These are phyloP conservation scores for Beauveria pseudobassiana DNA, from an alignment of 2,329 filamentous ascomycete genomes.

Conservation along the genomic window DNA sequence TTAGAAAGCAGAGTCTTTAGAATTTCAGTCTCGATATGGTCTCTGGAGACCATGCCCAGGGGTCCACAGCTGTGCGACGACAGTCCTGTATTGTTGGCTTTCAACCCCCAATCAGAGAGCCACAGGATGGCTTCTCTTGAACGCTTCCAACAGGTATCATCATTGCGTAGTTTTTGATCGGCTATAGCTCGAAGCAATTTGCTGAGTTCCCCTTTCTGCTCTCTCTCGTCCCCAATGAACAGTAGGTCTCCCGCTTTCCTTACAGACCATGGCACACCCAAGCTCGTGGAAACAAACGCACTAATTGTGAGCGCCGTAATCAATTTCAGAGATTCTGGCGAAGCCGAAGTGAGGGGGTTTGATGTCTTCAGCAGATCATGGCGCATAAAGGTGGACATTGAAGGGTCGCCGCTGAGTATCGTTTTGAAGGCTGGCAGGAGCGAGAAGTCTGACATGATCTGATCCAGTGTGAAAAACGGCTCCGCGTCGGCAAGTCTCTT, in stretches of 20 bases:
- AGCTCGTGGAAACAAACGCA: slow-evolving; percentile 46
- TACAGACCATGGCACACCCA: slow-evolving; percentile 43
- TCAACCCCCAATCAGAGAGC: slow-evolving; percentile 64
- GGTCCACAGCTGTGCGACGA: slow-evolving; percentile 47
- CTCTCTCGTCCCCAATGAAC: slow-evolving; percentile 53
- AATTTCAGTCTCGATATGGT: slow-evolving; percentile 62
- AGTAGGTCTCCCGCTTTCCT: slow-evolving; percentile 54
- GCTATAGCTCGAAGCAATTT: slow-evolving; percentile 50
- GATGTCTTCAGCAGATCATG: slow-evolving; percentile 46
- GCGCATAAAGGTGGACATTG: slow-evolving; percentile 24
- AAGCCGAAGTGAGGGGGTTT: slow-evolving; percentile 60
- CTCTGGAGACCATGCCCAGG: slow-evolving; percentile 51
- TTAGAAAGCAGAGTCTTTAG: slow-evolving; percentile 59
- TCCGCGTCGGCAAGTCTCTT: slow-evolving; percentile 49
- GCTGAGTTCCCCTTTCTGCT: slow-evolving; percentile 54
- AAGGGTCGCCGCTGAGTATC: slow-evolving; percentile 16
- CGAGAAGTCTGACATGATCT: slow-evolving; percentile 38
- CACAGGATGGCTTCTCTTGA: slow-evolving; percentile 61
- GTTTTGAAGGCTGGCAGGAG: slow-evolving; percentile 25
- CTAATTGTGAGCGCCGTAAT: slow-evolving; percentile 57
- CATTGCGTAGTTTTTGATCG: slow-evolving; percentile 44
- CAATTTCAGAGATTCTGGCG: slow-evolving; percentile 45
- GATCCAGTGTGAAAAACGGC: slow-evolving; percentile 43
- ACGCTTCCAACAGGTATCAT: slow-evolving; percentile 57
- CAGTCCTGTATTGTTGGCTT: slow-evolving; percentile 22